Base-by-base conservation (phyloP, 1,284 basidiomycete genomes). In the Trichosporon faecale region DNA sequence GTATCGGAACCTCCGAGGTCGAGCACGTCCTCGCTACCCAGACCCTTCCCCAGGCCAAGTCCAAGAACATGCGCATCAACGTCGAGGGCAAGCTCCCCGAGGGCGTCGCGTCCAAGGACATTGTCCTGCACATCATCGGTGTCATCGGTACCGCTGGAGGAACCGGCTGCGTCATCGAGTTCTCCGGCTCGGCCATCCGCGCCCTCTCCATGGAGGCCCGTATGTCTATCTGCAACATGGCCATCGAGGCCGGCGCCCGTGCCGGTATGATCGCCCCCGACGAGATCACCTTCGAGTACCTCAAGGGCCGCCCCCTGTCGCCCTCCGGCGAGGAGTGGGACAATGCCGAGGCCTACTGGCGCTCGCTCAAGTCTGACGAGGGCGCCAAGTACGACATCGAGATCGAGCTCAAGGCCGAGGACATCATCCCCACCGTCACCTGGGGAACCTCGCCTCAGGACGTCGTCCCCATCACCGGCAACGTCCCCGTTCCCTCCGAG, bases 171-270 rank as follows among this genome's bases (percentile, higher is more conserved):
- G 94, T 97, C 73, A 95, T 98, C 80, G 95, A 98, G 84, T 98
- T 92, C 79, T 91, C 94, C 65, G 95, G 95, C 8, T 92, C 91
- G 1, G 92, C 95, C 67, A 93, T 98, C 84, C 92, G 94, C 70
- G 88, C 88, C 16, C 91, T 97, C 80, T 93, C 91, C 78, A 95
- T 97, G 93, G 95, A 98, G 82, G 93, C 92, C 49, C 89, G 94
- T 66, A 97, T 97, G 94, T 95, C 93, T 76, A 93, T 94, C 76
- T 97, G 94, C 85, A 98, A 98, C 86, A 98, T 98, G 95, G 94
- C 93, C 73, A 97, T 98, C 81, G 95, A 98, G 84, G 95, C 90
- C 71, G 95, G 95, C 79, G 95, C 95, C 73, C 89, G 95, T 77
- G 94, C 94, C 6, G 95, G 95, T 69, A 95, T 98, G 93, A 89